A percentile compares a stretch with the other conserved stretches of the same genome.
Conservation (phyloP, 1,139 yeast species). For the Candida freyschussii region DNA sequence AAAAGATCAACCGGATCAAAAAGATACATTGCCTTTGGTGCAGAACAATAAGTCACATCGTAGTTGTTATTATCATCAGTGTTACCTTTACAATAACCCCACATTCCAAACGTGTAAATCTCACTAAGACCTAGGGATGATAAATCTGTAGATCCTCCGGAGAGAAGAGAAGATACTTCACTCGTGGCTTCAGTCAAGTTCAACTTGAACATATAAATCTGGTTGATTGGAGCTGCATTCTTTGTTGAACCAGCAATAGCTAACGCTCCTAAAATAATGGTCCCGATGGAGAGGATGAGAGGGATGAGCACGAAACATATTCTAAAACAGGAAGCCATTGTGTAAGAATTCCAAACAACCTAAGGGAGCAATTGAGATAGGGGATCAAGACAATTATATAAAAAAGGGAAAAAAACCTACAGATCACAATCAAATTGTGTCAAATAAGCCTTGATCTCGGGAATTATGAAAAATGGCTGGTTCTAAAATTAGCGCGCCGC, state of each 20-base stretch:
- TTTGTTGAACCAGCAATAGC: slow-evolving; percentile 38
- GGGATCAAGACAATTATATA: no score
- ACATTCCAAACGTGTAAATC: slow-evolving; percentile 58
- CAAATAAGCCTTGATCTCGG: no score
- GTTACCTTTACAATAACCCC: slow-evolving; percentile 71
- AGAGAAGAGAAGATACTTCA: slow-evolving; percentile 1
- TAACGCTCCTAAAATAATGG: slow-evolving; percentile 35
- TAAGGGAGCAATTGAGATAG: no score
- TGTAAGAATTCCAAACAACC: neutral
- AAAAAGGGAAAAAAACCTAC: no score
- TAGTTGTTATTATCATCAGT: slow-evolving; percentile 26
- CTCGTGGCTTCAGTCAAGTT: slow-evolving; percentile 32
- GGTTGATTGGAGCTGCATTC: slow-evolving; percentile 31
- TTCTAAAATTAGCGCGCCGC: slow-evolving; percentile 3
- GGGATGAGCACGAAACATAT: slow-evolving; percentile 35
- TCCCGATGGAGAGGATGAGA: slow-evolving; percentile 32
- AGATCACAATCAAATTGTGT: no score
- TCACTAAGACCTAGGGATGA: slow-evolving; percentile 48
- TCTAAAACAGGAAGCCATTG: slow-evolving; percentile 24
- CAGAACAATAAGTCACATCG: slow-evolving; percentile 52
- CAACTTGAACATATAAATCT: slow-evolving; percentile 38
- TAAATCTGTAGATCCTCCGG: slow-evolving; percentile 7
- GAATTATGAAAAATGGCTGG: slow-evolving; percentile 1
- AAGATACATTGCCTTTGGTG: slow-evolving; percentile 41
- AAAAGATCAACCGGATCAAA: slow-evolving; percentile 47